Evolutionary conservation across 768 basidiomycete species (phyloP), one percentile per base, ranked within the genome.

Genomic region (Rhizopogon salebrosus): DNA sequence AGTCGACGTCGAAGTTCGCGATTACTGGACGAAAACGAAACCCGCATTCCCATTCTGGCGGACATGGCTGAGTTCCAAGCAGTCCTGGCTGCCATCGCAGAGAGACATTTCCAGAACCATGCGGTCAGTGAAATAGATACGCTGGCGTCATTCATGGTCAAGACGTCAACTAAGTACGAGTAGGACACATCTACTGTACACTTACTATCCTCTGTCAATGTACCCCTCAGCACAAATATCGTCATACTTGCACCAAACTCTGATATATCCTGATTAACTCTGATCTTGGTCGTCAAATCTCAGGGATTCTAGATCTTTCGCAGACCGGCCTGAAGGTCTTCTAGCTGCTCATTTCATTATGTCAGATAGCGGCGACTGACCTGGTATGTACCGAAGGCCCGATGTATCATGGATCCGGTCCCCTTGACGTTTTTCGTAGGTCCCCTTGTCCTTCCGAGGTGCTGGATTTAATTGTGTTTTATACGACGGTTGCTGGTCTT

Each of bases 91-190:
- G 70, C 72, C 7, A 76, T 92, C 37, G 88, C 83, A 2, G 85
- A 89, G 61, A 75, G 75, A 50, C 90, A 92, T 67, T 92, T 89
- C 64, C 74, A 79, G 52, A 82, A 85, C 36, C 72, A 80, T 53
- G 60, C 69, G 11, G 68, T 77, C 16, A 84, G 85, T 66, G 90
- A 92, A 67, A 83, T 89, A 42, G 90, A 92, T 55, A 87, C 84
- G n/a, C 71, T 92, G 37, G 86, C 87, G 18, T 79, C 83, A 27
- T 91, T 92, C 59, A 86, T 91, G 86, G 79, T 90, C 46, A 87
- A 85, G 67, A 64, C 70, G n/a, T 46, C 45, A 10, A 77, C 68
- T 6, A 83, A 80, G 66, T 71, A 72, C 53, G 82, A 80, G 58
- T 72, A 68, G 37, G 45, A 50, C 23, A 10, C 7, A 10, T 49